Conservation (phyloP, 352 stramenopile genomes). For the Blastocystis hominis region DNA sequence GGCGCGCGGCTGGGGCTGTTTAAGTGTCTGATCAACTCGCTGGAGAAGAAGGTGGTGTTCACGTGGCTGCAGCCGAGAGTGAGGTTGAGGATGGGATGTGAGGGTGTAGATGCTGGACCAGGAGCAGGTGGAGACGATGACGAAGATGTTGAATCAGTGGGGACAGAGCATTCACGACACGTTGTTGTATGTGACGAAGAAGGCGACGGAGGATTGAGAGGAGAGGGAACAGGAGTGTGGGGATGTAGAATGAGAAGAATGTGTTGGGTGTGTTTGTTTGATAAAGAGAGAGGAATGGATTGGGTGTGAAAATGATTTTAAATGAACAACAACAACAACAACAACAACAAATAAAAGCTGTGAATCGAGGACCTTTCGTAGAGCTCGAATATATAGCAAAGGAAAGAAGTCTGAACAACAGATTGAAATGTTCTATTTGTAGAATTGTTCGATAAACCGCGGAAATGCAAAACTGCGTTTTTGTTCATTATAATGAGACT, state of each 20-base stretch:
- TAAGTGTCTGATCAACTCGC: conserved; percentile 8
- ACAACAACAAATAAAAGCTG: too few relatives aligned
- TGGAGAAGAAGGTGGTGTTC: conserved; percentile 40
- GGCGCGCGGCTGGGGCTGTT: conserved; percentile 33
- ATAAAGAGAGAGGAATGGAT: too few relatives aligned
- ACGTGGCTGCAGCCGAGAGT: conserved; percentile 39
- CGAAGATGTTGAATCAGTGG: conserved; percentile 39
- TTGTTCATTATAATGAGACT: neutral
- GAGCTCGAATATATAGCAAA: neutral
- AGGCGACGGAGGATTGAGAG: conserved; percentile 13
- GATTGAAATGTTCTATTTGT: neutral
- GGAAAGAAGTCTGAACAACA: neutral
- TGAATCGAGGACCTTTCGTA: neutral
- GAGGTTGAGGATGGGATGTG: neutral
- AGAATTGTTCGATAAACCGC: neutral
- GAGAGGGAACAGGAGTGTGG: neutral
- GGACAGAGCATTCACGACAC: conserved; percentile 29
- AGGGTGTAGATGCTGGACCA: conserved; percentile 11
- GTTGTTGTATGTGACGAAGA: conserved; percentile 43
- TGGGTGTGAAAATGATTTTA: too few relatives aligned
- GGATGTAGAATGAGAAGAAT: neutral
- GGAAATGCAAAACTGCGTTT: neutral
- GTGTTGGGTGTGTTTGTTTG: too few relatives aligned
- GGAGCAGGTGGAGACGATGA: conserved; percentile 15
- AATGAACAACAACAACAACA: too few relatives aligned